A percentile compares a stretch with the other conserved stretches of the same genome.
These are phyloP conservation scores for Hortaea sp. DNA, from an alignment of 2,329 filamentous ascomycete species.

Conservation along the genomic window DNA sequence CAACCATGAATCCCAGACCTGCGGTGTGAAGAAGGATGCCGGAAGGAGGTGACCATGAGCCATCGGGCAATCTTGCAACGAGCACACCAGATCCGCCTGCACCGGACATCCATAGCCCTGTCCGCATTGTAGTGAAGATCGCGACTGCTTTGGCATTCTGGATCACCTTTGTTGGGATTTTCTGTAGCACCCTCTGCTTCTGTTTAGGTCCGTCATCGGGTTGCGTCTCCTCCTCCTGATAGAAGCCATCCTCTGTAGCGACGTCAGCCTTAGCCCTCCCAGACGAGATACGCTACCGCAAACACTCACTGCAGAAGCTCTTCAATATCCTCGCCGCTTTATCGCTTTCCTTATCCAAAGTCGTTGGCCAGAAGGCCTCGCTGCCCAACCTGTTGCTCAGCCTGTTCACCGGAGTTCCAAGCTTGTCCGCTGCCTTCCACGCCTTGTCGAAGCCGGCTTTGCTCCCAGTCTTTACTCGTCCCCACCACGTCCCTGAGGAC, in stretches of 20 bases:
- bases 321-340: conserved; percentile 83
- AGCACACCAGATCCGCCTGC: conserved; percentile 84
- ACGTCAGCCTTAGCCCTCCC: conserved; percentile 2
- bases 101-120: conserved; percentile 82
- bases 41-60: conserved; percentile 83
- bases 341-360: conserved; percentile 79
- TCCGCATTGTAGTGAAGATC: conserved; percentile 93
- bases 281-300: background rate
- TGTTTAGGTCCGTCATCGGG: conserved; percentile 43
- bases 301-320: conserved; percentile 70
- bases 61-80: conserved; percentile 72
- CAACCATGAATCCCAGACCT: conserved; percentile 78
- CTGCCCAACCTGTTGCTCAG: conserved; percentile 71
- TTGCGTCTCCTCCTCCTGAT: conserved; percentile 44
- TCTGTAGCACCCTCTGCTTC: conserved; percentile 60
- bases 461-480: conserved; percentile 42
- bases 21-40: conserved; percentile 85
- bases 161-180: conserved; percentile 76
- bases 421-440: conserved; percentile 56
- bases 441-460: conserved; percentile 67
- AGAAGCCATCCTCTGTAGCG: conserved; percentile 54
- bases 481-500: conserved; percentile 36
- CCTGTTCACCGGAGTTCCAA: conserved; percentile 62
- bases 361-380: conserved; percentile 78
- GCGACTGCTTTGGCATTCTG: conserved; percentile 82